Conservation (phyloP, 441 rosid species). For the Brassica balearica region DNA sequence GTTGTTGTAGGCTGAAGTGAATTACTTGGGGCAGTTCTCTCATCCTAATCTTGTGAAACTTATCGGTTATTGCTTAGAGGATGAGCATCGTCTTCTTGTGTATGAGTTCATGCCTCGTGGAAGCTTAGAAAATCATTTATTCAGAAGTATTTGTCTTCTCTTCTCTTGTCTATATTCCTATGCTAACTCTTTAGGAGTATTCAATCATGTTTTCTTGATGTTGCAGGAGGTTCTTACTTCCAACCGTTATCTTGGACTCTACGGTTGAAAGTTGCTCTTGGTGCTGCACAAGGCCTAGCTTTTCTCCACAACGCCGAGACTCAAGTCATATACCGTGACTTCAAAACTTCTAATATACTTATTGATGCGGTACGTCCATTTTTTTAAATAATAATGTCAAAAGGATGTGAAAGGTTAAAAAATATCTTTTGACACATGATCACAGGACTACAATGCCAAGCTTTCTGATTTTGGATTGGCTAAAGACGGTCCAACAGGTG, state of each 20-base stretch:
- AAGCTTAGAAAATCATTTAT: constrained; percentile 91
- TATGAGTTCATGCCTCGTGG: constrained; percentile 96
- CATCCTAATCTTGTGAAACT: constrained; percentile 87
- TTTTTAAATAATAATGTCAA: not conserved
- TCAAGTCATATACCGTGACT: constrained; percentile 84
- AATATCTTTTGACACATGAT: constrained; percentile 8
- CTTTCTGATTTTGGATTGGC: constrained; percentile 96
- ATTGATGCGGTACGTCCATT: constrained; percentile 66
- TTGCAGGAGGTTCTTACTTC: constrained; percentile 85
- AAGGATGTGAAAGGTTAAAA: not conserved
- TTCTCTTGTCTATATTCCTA: not conserved
- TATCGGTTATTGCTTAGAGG: constrained; percentile 90
- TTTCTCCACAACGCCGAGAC: constrained; percentile 79
- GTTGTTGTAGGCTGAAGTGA: constrained; percentile 74
- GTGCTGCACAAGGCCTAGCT: constrained; percentile 93
- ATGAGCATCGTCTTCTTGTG: constrained; percentile 83
- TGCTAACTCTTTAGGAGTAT: not conserved
- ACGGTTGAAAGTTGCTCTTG: constrained; percentile 83
- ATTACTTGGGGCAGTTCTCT: constrained; percentile 79
- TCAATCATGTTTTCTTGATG: constrained; percentile 6
- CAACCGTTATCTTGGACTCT: constrained; percentile 91
- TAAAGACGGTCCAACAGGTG: constrained; percentile 92
- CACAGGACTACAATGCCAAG: constrained; percentile 84
- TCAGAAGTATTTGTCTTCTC: constrained; percentile 65
- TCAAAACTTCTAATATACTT: constrained; percentile 84